phyloP scores from a whole-genome alignment of 768 basidiomycete species.

The Mrakia frigida region DNA sequence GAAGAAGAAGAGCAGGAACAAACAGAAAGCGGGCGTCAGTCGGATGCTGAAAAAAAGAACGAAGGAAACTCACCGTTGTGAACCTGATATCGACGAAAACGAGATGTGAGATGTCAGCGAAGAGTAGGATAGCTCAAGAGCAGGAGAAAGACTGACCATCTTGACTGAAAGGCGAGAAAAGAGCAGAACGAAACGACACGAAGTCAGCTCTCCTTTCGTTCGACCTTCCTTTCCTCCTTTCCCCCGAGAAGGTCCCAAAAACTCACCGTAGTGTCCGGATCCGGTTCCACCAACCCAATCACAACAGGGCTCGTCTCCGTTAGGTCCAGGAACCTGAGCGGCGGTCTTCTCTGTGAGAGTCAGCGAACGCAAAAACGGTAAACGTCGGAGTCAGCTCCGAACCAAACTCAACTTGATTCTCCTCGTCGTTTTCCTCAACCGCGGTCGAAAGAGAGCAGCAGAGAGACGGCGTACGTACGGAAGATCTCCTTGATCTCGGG shows the following conservation, averaged over 20 bases:
- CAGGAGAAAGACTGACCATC: constrained; percentile 56
- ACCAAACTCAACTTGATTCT: neutral
- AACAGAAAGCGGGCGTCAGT: neutral
- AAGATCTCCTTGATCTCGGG: constrained; percentile 96
- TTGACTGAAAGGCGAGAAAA: constrained; percentile 56
- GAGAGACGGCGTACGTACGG: constrained; percentile 46
- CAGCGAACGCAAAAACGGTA: neutral
- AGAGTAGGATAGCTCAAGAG: neutral
- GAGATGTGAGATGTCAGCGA: neutral
- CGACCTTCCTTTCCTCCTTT: neutral
- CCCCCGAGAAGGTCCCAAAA: neutral
- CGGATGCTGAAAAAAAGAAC: no score
- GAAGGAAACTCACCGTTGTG: constrained; percentile 62
- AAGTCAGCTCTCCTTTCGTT: neutral
- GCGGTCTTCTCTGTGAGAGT: constrained; percentile 66
- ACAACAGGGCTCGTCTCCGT: constrained; percentile 73
- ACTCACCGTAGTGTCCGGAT: constrained; percentile 69
- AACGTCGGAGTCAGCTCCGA: constrained; percentile 6
- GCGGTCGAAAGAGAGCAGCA: neutral
- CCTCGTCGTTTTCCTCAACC: no score
- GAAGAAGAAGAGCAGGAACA: neutral
- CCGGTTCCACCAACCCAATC: constrained; percentile 99
- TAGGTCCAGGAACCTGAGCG: constrained; percentile 74
- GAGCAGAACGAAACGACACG: neutral
- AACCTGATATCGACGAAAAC: constrained; percentile 41